Evolutionary conservation across 306 rosid genomes (phyloP), one percentile per base, ranked within the genome.

Genomic region (Sophora flavescens): DNA sequence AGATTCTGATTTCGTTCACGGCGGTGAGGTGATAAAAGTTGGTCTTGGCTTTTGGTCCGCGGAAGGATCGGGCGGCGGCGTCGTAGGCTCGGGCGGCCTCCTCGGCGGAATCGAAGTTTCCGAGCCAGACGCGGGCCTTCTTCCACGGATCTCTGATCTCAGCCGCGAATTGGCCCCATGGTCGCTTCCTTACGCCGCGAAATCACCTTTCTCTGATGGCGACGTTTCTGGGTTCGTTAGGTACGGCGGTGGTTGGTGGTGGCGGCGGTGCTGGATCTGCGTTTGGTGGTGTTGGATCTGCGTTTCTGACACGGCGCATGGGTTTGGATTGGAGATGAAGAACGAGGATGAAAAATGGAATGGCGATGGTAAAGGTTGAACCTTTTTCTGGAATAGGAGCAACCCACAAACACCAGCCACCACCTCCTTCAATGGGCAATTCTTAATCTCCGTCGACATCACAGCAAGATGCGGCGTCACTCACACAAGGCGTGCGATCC

Each of bases 131-230:
- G 28, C 97, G 93, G 0, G 88, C 81, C 59, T 90, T 93, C 77
- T 85, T 93, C 93, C 87, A 90, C 2, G 98, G 97, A 88, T 93
- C 97, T 76, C 98, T 72, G 62, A 93, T 93, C 87, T 93, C 98
- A 3, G 98, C 98, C 0, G 96, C 98, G 86, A 83, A 93, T 74
- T 96, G 78, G 1, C 98, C 98, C 97, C 97, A 90, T 1, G 97
- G 98, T 0, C 98, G 90, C 90, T 93, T 93, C 60, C 98, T 68
- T 0, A 93, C 97, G 28, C 98, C 98, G 67, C 97, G 84, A 84
- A 81, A 93, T 32, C 92, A 80, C 69, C 84, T 80, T 64, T 90
- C 96, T 15, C 78, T 83, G 30, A 41, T n/a, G n/a, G n/a, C 69
- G 41, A 81, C 32, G 53, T 68, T 68, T 33, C 65, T 66, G 3